Percentiles rank a stretch among this genome's conserved stretches.
These are phyloP conservation scores for Tremella fuciformis DNA, from an alignment of 768 basidiomycete genomes.

Conservation along the genomic window DNA sequence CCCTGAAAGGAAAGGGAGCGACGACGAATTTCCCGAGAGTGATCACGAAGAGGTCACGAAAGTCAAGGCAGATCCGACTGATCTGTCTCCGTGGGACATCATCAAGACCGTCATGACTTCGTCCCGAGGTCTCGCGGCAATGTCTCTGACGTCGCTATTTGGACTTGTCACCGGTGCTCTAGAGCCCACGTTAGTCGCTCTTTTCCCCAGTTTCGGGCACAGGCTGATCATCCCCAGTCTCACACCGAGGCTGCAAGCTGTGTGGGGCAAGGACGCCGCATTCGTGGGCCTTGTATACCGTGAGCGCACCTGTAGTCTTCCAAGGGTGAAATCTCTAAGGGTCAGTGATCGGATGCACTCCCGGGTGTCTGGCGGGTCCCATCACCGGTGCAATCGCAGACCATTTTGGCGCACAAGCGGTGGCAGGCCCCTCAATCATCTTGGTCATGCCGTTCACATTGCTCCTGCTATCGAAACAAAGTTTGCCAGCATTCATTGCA, in stretches of 20 bases:
- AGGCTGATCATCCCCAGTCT: slow-evolving; percentile 15
- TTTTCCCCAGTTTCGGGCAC: background rate
- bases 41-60: background rate
- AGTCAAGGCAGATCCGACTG: slow-evolving; percentile 3
- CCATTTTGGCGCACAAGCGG: slow-evolving; percentile 30
- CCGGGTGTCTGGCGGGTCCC: slow-evolving; percentile 34
- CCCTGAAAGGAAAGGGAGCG: no score
- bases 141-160: slow-evolving; percentile 11
- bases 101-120: slow-evolving; percentile 13
- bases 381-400: slow-evolving; percentile 35
- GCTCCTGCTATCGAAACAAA: slow-evolving; percentile 26
- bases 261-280: slow-evolving; percentile 34
- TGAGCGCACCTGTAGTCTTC: background rate
- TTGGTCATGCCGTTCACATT: slow-evolving; percentile 32
- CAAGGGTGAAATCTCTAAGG: no score
- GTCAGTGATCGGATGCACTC: slow-evolving; percentile 30
- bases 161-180: slow-evolving; percentile 15
- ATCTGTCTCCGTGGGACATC: slow-evolving; percentile 18
- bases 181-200: slow-evolving; percentile 22
- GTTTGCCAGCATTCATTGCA: slow-evolving; percentile 32
- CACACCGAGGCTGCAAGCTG: slow-evolving; percentile 27
- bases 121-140: slow-evolving; percentile 13
- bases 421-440: slow-evolving; percentile 26
- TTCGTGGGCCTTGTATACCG: slow-evolving; percentile 38
- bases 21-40: no score